Conservation (phyloP, 305 asterid species). For the Fraxinus sp. region DNA sequence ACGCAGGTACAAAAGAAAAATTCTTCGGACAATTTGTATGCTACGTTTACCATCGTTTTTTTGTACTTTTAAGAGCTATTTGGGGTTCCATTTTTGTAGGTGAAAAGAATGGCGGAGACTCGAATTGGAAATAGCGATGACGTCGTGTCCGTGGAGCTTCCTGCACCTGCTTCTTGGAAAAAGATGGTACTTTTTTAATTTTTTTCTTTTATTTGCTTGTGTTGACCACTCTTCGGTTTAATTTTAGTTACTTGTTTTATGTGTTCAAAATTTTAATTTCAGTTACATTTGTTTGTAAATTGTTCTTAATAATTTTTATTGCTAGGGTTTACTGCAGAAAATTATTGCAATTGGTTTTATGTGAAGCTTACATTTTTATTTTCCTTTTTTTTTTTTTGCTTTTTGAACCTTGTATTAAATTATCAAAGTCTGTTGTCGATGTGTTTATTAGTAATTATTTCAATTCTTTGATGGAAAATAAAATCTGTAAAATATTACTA, state of each 20-base stretch:
- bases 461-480: not conserved
- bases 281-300: not conserved
- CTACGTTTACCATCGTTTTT: constrained; percentile 17
- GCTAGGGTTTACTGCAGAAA: not conserved
- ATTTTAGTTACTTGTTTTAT: not conserved
- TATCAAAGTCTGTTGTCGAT: not conserved
- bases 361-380: not conserved
- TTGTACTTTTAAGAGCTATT: constrained; percentile 11
- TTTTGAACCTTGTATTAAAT: not conserved
- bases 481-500: not conserved
- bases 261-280: not conserved
- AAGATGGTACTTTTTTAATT: constrained; percentile 50
- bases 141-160: constrained; percentile 24
- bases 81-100: constrained; percentile 28
- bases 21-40: constrained; percentile 14
- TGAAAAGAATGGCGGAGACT: constrained; percentile 44
- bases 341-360: not conserved
- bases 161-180: constrained; percentile 60
- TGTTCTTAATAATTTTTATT: not conserved
- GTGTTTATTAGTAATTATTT: not conserved
- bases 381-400: not conserved
- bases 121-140: constrained; percentile 25
- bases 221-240: not conserved
- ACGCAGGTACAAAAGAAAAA: constrained; percentile 21
- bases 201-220: not conserved